A percentile compares a stretch with the other conserved stretches of the same genome.
These are phyloP conservation scores for Trichoderma cornu-damae DNA, from an alignment of 2,329 filamentous ascomycete genomes.

Conservation along the genomic window DNA sequence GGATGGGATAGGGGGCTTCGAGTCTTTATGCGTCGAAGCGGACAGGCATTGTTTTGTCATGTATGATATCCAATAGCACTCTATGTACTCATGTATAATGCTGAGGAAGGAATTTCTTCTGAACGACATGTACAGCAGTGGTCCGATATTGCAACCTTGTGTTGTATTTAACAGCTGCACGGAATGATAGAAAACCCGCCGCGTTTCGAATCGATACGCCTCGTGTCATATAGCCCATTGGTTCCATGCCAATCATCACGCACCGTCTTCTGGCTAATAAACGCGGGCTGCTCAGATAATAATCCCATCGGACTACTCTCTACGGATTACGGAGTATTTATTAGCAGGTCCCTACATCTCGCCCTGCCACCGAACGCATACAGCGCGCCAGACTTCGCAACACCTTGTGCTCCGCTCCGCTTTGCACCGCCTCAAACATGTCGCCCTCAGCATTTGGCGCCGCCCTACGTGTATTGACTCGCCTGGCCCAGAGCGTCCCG, in stretches of 20 bases:
- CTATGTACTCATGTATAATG: no score
- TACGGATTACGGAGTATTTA: no score
- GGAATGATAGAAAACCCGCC: background rate
- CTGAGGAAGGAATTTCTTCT: background rate
- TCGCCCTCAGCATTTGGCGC: background rate
- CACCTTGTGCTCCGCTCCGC: background rate
- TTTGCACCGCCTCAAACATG: constrained; percentile 11
- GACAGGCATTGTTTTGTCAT: background rate
- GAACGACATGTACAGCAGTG: background rate
- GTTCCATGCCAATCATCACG: background rate
- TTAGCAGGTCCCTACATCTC: no score
- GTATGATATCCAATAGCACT: background rate
- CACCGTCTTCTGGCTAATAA: background rate
- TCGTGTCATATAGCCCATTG: background rate
- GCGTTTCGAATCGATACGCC: background rate
- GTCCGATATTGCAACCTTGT: no score
- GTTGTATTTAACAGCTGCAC: background rate
- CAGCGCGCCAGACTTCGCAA: background rate
- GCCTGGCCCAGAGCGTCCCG: constrained; percentile 4
- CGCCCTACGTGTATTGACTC: background rate
- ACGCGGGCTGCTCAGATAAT: no score
- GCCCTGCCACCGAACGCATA: no score
- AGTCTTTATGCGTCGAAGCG: background rate
- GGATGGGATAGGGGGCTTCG: no score
- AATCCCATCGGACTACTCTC: no score